phyloP scores from a whole-genome alignment of 2,329 filamentous ascomycete genomes.

The Pseudogymnoascus sp. region DNA sequence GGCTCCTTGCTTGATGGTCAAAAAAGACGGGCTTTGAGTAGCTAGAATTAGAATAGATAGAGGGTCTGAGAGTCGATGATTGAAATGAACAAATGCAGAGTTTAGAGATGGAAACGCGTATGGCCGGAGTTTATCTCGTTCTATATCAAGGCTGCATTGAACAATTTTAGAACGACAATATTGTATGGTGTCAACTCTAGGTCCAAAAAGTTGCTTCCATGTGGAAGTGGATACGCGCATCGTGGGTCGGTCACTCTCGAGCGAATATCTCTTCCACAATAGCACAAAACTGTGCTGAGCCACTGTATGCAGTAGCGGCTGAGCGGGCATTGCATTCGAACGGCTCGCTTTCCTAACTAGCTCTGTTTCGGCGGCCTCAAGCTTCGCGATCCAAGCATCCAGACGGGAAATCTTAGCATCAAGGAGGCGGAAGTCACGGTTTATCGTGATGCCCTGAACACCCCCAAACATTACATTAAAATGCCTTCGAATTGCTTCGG shows the following conservation, averaged over 20 bases:
- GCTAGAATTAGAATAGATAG: slow-evolving; percentile 44
- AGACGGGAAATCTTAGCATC: slow-evolving; percentile 72
- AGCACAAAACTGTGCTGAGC: not conserved
- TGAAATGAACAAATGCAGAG: slow-evolving; percentile 94
- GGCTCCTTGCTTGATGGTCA: slow-evolving; percentile 47
- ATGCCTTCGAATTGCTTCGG: slow-evolving; percentile 66
- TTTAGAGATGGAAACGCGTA: slow-evolving; percentile 83
- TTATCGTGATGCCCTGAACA: slow-evolving; percentile 87
- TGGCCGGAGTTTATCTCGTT: slow-evolving; percentile 70
- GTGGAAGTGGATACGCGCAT: slow-evolving; percentile 60
- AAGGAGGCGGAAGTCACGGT: slow-evolving; percentile 71
- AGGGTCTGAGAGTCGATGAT: slow-evolving; percentile 70
- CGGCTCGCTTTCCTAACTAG: slow-evolving; percentile 67
- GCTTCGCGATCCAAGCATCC: slow-evolving; percentile 55
- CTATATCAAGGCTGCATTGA: slow-evolving; percentile 78
- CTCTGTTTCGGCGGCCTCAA: slow-evolving; percentile 75
- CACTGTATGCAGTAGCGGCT: not conserved
- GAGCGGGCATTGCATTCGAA: slow-evolving; percentile 18
- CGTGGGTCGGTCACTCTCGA: slow-evolving; percentile 63
- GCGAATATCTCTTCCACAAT: not conserved
- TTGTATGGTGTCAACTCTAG: slow-evolving; percentile 88
- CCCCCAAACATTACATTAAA: slow-evolving; percentile 93
- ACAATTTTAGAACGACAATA: slow-evolving; percentile 78
- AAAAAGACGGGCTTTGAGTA: slow-evolving; percentile 9
- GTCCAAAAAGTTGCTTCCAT: slow-evolving; percentile 72